phyloP scores from a whole-genome alignment of 768 basidiomycete genomes.

The Leucocoprinus birnbaumii region DNA sequence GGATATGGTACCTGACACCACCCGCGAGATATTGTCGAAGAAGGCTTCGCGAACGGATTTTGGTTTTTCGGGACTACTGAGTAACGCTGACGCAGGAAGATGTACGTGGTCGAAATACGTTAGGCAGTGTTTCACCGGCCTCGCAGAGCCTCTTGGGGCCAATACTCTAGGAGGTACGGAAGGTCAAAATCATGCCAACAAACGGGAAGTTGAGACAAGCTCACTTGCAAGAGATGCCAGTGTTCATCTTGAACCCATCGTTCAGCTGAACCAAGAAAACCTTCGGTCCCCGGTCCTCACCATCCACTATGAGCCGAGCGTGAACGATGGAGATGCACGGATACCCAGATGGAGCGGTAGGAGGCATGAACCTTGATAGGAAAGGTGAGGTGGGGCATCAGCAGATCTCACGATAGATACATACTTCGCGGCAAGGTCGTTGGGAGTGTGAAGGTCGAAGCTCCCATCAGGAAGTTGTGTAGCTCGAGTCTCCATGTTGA shows the following conservation, averaged over 20 bases:
- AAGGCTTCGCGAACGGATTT: conserved; percentile 3
- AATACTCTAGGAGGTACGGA: conserved; percentile 11
- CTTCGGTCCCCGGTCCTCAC: conserved; percentile 31
- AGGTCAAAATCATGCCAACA: not conserved
- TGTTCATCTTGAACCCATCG: conserved; percentile 34
- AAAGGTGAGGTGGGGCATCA: no score
- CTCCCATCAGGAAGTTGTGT: conserved; percentile 33
- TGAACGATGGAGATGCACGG: conserved; percentile 38
- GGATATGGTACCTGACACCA: conserved; percentile 6
- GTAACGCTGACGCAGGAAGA: conserved; percentile 27
- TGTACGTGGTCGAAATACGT: conserved; percentile 34
- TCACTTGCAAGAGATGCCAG: not conserved
- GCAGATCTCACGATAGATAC: conserved; percentile 35
- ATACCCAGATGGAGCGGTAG: conserved; percentile 14
- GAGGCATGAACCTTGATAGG: no score
- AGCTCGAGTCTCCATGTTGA: conserved; percentile 41
- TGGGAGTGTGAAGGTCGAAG: conserved; percentile 36
- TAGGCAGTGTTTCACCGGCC: conserved; percentile 30
- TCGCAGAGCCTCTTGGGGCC: conserved; percentile 22
- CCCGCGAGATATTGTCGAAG: conserved; percentile 5
- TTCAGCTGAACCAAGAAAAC: conserved; percentile 38
- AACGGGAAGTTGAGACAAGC: no score
- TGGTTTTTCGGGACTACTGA: conserved; percentile 19
- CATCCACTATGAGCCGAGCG: conserved; percentile 33
- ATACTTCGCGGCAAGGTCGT: conserved; percentile 34